Conservation (phyloP, 345 rosid genomes). For the Ailanthus altissimus region DNA sequence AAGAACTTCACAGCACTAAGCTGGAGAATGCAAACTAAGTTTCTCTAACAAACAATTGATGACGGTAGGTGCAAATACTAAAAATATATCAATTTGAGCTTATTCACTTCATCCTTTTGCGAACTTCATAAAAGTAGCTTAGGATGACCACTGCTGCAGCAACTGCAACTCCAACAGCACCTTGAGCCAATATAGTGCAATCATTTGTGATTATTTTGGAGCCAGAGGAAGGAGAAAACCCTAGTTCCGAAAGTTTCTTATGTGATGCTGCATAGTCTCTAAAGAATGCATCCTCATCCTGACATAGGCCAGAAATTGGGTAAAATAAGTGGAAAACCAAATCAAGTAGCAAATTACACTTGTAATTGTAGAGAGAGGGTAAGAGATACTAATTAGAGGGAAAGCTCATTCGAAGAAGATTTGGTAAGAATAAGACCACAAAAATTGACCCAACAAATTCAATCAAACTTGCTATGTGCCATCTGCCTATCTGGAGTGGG, state of each 20-base stretch:
- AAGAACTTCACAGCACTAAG: neutral
- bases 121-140: slow-evolving; percentile 78
- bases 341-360: neutral
- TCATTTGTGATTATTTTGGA: slow-evolving; percentile 46
- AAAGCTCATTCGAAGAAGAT: neutral
- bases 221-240: slow-evolving; percentile 51
- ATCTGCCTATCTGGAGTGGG: slow-evolving; percentile 3
- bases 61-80: neutral
- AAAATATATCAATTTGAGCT: neutral
- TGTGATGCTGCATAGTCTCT: slow-evolving; percentile 73
- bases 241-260: slow-evolving; percentile 90
- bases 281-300: slow-evolving; percentile 91
- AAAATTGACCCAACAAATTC: slow-evolving; percentile 14
- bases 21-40: neutral
- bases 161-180: slow-evolving; percentile 82
- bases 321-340: neutral
- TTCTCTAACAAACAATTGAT: neutral
- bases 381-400: neutral
- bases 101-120: slow-evolving; percentile 66
- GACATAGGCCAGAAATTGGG: slow-evolving; percentile 21
- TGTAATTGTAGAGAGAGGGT: neutral
- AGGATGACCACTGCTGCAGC: slow-evolving; percentile 80
- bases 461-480: neutral
- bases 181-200: slow-evolving; percentile 60
- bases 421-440: neutral